Conservation (phyloP, 495 filamentous ascomycete genomes). For the Tuber microsphaerosporum region DNA sequence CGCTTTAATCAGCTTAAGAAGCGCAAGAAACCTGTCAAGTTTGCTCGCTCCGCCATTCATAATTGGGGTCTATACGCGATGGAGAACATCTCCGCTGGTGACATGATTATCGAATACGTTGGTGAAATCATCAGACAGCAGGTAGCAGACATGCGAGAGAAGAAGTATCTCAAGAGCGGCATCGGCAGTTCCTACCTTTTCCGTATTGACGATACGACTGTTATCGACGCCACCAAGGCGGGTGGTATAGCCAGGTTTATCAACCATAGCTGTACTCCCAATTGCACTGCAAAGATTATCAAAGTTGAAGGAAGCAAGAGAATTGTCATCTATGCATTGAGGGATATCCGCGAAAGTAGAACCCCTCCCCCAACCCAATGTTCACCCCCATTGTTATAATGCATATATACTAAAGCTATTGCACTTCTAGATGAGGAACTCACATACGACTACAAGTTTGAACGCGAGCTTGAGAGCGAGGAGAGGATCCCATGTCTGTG, state of each 20-base stretch:
- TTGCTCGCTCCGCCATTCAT: constrained; percentile 94
- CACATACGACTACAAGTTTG: constrained; percentile 99
- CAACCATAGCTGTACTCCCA: constrained; percentile 96
- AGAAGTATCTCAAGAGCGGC: constrained; percentile 85
- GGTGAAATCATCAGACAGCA: constrained; percentile 94
- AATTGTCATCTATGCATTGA: constrained; percentile 95
- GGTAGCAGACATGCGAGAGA: constrained; percentile 89
- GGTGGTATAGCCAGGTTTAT: constrained; percentile 98
- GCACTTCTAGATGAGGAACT: constrained; percentile 77
- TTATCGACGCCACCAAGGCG: constrained; percentile 97
- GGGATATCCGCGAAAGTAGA: constrained; percentile 91
- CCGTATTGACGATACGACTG: constrained; percentile 93
- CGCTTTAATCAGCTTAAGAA: constrained; percentile 99
- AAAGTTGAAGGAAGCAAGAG: constrained; percentile 98
- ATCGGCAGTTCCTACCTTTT: constrained; percentile 98
- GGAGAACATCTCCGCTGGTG: constrained; percentile 92
- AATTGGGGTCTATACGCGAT: constrained; percentile 98
- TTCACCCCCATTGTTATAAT: background rate
- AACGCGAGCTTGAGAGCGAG: constrained; percentile 86
- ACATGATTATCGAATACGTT: constrained; percentile 99
- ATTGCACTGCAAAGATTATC: constrained; percentile 99
- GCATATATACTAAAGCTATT: constrained; percentile 48
- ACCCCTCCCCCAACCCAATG: constrained; percentile 26
- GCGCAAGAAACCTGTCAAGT: constrained; percentile 97
- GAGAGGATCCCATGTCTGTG: constrained; percentile 97